phyloP scores from a whole-genome alignment of 768 basidiomycete species.

The Sporobolomyces phaffii region DNA sequence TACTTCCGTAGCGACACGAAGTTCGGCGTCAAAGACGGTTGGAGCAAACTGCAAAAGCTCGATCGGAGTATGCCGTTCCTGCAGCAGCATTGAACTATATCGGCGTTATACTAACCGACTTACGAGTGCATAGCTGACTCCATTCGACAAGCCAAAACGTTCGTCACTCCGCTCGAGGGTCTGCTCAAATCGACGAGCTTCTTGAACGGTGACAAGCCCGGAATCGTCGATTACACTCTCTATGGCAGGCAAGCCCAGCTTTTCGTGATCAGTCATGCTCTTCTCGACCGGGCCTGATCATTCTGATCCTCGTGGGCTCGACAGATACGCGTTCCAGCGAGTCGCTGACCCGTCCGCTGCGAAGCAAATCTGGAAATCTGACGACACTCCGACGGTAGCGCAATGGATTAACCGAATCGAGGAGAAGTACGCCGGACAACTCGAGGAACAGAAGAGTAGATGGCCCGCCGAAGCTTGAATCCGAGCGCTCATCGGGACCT shows the following conservation, averaged over 20 bases:
- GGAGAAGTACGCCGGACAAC: background rate
- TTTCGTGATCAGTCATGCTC: too few relatives aligned
- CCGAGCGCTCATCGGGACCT: too few relatives aligned
- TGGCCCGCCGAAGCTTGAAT: constrained; percentile 1
- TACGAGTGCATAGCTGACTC: background rate
- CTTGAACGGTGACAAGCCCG: background rate
- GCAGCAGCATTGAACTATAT: background rate
- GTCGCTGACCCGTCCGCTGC: background rate
- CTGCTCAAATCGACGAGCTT: constrained; percentile 1
- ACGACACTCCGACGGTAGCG: background rate
- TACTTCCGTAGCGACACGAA: constrained; percentile 27
- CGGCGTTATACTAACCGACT: background rate
- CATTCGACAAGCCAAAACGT: background rate
- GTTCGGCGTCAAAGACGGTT: constrained; percentile 14
- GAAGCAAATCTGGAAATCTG: background rate
- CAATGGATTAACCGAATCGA: constrained; percentile 16
- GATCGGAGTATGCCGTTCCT: too few relatives aligned
- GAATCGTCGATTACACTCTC: constrained; percentile 11
- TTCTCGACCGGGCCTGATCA: too few relatives aligned
- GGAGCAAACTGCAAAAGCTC: background rate
- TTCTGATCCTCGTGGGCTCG: background rate
- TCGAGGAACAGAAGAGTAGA: constrained; percentile 7
- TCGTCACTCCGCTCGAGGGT: constrained; percentile 1
- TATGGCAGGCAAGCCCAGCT: background rate
- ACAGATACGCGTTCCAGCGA: constrained; percentile 2